Evolutionary conservation across 2,329 filamentous ascomycete genomes (phyloP).

Genomic region (Neonectria punicea): DNA sequence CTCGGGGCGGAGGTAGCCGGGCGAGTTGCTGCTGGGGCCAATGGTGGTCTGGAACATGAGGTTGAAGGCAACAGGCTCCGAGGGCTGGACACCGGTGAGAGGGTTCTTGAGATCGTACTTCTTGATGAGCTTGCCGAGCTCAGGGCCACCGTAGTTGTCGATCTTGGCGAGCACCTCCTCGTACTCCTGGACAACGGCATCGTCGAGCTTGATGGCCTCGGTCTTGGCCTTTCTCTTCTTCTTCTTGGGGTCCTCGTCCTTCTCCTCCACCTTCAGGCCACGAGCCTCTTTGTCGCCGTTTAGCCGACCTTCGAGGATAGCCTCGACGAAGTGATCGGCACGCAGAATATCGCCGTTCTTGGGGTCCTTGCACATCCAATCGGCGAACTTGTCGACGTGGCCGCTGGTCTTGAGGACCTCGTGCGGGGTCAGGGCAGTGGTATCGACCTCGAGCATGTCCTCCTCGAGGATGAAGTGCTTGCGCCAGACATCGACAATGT

Average conservation of each 20-base stretch:
- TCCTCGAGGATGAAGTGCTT: conserved; percentile 94
- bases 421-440: conserved; percentile 91
- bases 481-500: conserved; percentile 89
- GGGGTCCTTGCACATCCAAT: conserved; percentile 99
- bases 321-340: conserved; percentile 96
- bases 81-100: conserved; percentile 78
- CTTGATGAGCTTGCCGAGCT: conserved; percentile 87
- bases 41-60: conserved; percentile 99
- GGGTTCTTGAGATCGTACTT: conserved; percentile 95
- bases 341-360: conserved; percentile 97
- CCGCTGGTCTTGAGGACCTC: conserved; percentile 95
- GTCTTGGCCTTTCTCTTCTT: conserved; percentile 93
- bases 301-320: conserved; percentile 86
- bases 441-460: conserved; percentile 96
- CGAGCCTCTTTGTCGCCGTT: conserved; percentile 94
- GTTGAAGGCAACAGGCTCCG: conserved; percentile 91
- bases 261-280: conserved; percentile 81
- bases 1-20: conserved; percentile 90
- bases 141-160: conserved; percentile 91
- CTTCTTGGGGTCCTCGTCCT: conserved; percentile 75
- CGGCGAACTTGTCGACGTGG: conserved; percentile 97
- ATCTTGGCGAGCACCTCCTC: conserved; percentile 91
- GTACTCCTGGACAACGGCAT: conserved; percentile 87
- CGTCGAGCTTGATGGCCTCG: conserved; percentile 86
- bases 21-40: conserved; percentile 87